These are phyloP conservation scores for Bifiguratus adelaidae DNA, from an alignment of 192 early-diverging fungal species.

Conservation along the genomic window DNA sequence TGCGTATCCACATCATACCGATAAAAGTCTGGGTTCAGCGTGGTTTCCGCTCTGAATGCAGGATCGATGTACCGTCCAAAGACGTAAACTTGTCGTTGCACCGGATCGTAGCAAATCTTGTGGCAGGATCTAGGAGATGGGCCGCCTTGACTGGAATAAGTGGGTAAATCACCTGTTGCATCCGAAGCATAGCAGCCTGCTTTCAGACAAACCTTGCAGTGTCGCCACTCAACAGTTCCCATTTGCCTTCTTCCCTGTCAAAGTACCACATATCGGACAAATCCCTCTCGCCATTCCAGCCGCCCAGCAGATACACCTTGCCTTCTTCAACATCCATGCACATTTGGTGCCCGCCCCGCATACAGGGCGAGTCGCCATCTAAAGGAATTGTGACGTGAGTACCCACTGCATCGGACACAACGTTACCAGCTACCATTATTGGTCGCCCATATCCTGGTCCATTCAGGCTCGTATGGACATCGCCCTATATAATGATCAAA, in stretches of 20 bases:
- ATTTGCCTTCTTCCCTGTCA: slow-evolving; percentile 42
- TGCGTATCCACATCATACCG: slow-evolving; percentile 60
- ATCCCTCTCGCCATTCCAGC: slow-evolving; percentile 86
- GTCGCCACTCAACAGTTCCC: slow-evolving; percentile 70
- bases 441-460: slow-evolving; percentile 39
- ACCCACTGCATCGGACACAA: background rate
- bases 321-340: slow-evolving; percentile 70
- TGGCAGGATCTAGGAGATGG: slow-evolving; percentile 87
- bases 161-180: background rate
- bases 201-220: slow-evolving; percentile 43
- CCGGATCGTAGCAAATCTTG: slow-evolving; percentile 82
- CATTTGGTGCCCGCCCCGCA: slow-evolving; percentile 96
- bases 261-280: slow-evolving; percentile 87
- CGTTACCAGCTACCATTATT: slow-evolving; percentile 18
- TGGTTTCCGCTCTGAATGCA: slow-evolving; percentile 48
- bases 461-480: slow-evolving; percentile 60
- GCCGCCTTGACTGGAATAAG: slow-evolving; percentile 56
- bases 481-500: slow-evolving; percentile 63
- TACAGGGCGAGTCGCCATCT: slow-evolving; percentile 37
- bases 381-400: background rate
- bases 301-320: slow-evolving; percentile 82
- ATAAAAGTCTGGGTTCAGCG: slow-evolving; percentile 82
- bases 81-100: slow-evolving; percentile 61
- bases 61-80: slow-evolving; percentile 87
- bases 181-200: background rate